phyloP scores from a whole-genome alignment of 2,329 filamentous ascomycete species.

The Paecilomyces formosus region DNA sequence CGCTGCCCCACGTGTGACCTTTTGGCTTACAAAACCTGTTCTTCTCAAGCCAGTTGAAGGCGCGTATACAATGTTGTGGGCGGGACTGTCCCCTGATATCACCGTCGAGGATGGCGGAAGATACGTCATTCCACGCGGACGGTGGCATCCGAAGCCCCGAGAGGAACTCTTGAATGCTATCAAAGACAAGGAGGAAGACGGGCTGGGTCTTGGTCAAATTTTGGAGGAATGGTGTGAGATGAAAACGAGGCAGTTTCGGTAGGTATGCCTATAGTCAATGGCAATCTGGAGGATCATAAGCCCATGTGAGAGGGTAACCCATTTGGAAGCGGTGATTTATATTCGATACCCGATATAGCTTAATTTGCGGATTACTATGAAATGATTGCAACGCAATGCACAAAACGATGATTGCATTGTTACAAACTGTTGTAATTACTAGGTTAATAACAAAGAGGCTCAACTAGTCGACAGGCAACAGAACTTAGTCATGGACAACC shows the following conservation, averaged over 20 bases:
- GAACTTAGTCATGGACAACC: too few relatives aligned
- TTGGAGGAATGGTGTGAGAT: slow-evolving; percentile 13
- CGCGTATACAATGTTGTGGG: slow-evolving; percentile 16
- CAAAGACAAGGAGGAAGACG: slow-evolving; percentile 11
- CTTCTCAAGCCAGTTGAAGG: slow-evolving; percentile 10
- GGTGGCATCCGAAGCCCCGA: slow-evolving; percentile 12
- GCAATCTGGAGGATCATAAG: too few relatives aligned
- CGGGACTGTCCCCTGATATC: slow-evolving; percentile 11
- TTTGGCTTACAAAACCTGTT: slow-evolving; percentile 6
- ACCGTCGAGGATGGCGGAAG: slow-evolving; percentile 9
- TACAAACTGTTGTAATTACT: too few relatives aligned
- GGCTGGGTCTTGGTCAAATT: slow-evolving; percentile 9
- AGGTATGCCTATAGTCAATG: neutral
- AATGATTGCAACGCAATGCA: too few relatives aligned
- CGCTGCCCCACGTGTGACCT: slow-evolving; percentile 5
- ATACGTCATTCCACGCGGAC: slow-evolving; percentile 16
- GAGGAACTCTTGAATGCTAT: slow-evolving; percentile 11
- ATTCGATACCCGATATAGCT: too few relatives aligned
- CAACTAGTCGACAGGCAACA: too few relatives aligned
- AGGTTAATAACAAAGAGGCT: too few relatives aligned
- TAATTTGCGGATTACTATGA: too few relatives aligned
- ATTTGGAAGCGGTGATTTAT: too few relatives aligned
- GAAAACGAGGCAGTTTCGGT: neutral
- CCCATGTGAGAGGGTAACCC: too few relatives aligned
- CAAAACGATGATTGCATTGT: too few relatives aligned